These are phyloP conservation scores for Massariosphaeria phaeospora DNA, from an alignment of 495 filamentous ascomycete genomes.

Conservation along the genomic window DNA sequence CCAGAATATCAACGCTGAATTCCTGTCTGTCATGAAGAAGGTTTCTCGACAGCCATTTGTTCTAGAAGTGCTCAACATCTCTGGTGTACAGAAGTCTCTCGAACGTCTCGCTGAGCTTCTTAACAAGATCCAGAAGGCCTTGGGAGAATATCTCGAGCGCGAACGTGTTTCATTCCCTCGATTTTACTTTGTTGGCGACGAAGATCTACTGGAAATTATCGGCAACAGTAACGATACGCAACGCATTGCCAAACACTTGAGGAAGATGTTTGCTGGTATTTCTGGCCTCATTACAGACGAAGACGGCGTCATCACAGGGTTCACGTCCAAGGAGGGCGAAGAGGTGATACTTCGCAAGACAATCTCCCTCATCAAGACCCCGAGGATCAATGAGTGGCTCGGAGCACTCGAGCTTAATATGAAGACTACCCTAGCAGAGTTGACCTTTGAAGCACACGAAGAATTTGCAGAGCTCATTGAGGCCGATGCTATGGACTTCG, in stretches of 20 bases:
- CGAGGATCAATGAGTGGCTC: constrained; percentile 97
- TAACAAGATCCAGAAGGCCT: constrained; percentile 98
- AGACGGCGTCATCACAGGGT: constrained; percentile 78
- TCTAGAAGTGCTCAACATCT: constrained; percentile 89
- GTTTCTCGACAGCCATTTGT: constrained; percentile 92
- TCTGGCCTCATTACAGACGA: constrained; percentile 88
- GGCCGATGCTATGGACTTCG: constrained; percentile 58
- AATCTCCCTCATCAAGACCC: constrained; percentile 86
- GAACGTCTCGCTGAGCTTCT: constrained; percentile 91
- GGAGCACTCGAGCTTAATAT: constrained; percentile 84
- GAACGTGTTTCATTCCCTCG: constrained; percentile 94
- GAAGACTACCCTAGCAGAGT: constrained; percentile 87
- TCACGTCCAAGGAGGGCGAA: constrained; percentile 95
- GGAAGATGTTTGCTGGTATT: constrained; percentile 99
- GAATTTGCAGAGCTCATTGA: constrained; percentile 69
- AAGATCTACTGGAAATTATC: constrained; percentile 98
- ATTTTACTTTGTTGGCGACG: constrained; percentile 99
- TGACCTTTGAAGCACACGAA: constrained; percentile 78
- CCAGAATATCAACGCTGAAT: constrained; percentile 98
- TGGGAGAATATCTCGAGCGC: constrained; percentile 96
- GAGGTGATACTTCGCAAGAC: constrained; percentile 79
- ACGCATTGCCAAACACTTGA: constrained; percentile 94
- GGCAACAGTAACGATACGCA: constrained; percentile 96
- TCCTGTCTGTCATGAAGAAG: constrained; percentile 96
- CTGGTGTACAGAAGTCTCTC: constrained; percentile 88